Conservation (phyloP, 805 yeast species). For the Wickerhamomyces rabaulensis region DNA sequence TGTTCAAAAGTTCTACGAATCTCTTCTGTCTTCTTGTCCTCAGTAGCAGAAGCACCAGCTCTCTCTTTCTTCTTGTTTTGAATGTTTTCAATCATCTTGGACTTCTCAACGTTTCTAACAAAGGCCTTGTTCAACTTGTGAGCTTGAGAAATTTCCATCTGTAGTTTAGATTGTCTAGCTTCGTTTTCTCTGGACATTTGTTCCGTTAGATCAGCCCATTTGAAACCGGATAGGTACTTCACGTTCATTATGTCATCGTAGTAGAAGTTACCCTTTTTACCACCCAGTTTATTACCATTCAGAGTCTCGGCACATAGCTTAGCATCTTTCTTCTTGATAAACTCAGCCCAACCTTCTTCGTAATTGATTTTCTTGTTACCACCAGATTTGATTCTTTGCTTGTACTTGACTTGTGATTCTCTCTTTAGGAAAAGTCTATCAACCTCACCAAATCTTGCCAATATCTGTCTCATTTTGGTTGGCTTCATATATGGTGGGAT, state of each 20-base stretch:
- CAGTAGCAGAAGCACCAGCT: slow-evolving; percentile 20
- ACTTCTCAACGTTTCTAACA: slow-evolving; percentile 76
- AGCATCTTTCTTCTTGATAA: slow-evolving; percentile 76
- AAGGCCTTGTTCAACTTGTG: slow-evolving; percentile 80
- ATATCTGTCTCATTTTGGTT: slow-evolving; percentile 74
- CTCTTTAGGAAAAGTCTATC: slow-evolving; percentile 85
- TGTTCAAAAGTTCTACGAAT: slow-evolving; percentile 66
- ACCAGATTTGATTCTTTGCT: slow-evolving; percentile 71
- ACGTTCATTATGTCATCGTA: slow-evolving; percentile 92
- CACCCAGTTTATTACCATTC: slow-evolving; percentile 88
- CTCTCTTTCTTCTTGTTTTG: slow-evolving; percentile 27
- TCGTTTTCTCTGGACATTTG: slow-evolving; percentile 90
- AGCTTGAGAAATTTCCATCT: slow-evolving; percentile 86
- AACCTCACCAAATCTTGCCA: slow-evolving; percentile 79
- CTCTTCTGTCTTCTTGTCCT: slow-evolving; percentile 26
- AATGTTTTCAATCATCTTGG: slow-evolving; percentile 74
- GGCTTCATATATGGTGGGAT: slow-evolving; percentile 99
- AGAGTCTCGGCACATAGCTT: slow-evolving; percentile 80
- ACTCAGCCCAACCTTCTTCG: slow-evolving; percentile 98
- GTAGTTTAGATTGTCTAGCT: slow-evolving; percentile 78
- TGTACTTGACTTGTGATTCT: slow-evolving; percentile 64
- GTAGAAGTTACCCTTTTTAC: slow-evolving; percentile 84
- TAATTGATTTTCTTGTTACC: slow-evolving; percentile 87
- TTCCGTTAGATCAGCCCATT: slow-evolving; percentile 92
- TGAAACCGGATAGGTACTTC: slow-evolving; percentile 85